Evolutionary conservation across 2,329 filamentous ascomycete species (phyloP).

Genomic region (Geosmithia flava): DNA sequence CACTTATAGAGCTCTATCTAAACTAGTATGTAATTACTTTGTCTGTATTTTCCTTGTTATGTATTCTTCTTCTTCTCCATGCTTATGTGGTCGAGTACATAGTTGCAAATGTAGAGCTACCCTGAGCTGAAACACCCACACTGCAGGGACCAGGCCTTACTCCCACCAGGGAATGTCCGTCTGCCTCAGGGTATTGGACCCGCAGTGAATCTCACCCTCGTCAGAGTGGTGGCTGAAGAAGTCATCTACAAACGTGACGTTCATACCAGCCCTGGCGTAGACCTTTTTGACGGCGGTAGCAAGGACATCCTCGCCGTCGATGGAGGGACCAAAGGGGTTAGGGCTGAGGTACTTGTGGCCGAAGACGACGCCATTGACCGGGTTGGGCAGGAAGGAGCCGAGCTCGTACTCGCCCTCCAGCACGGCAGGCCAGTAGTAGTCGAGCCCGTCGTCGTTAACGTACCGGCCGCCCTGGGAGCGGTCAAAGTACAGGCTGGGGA

Average conservation of each 20-base stretch:
- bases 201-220: conserved; percentile 14
- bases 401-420: not conserved
- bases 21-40: too few species aligned
- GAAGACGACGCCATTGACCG: conserved; percentile 11
- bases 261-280: conserved; percentile 9
- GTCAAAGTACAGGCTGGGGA: conserved; percentile 8
- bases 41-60: too few species aligned
- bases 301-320: conserved; percentile 12
- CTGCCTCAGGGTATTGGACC: conserved; percentile 7
- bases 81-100: too few species aligned
- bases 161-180: conserved; percentile 7
- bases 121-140: too few species aligned
- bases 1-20: too few species aligned
- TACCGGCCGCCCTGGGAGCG: not conserved
- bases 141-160: not conserved
- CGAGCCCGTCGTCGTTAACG: not conserved
- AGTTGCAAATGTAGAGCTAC: too few species aligned
- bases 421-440: not conserved
- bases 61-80: too few species aligned
- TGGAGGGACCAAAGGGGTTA: conserved; percentile 13
- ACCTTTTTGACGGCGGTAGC: conserved; percentile 6
- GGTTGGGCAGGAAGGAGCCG: conserved; percentile 4
- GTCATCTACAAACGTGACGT: conserved; percentile 12
- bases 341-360: conserved; percentile 7
- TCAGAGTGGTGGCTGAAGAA: conserved; percentile 12